Percentiles rank a stretch among this genome's conserved stretches.
Conservation (phyloP, 1,284 basidiomycete species). For the Leccinum subfulvum region DNA sequence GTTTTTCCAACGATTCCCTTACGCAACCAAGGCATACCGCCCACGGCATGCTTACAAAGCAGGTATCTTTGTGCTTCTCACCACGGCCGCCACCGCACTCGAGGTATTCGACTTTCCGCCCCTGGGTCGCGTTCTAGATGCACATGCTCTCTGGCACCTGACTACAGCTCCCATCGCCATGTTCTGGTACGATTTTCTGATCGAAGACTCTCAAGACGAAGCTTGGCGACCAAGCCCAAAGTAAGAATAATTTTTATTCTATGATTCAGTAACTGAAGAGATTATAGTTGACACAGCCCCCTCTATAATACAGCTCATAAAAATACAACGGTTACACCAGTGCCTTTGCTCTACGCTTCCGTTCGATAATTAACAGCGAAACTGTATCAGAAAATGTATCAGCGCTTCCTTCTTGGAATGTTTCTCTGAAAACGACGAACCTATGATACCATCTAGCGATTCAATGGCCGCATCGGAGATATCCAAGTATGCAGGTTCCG, state of each 20-base stretch:
- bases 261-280: slow-evolving; percentile 9
- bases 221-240: slow-evolving; percentile 43
- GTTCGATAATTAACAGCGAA: slow-evolving; percentile 24
- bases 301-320: not conserved
- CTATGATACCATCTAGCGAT: slow-evolving; percentile 39
- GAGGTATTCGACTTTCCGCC: slow-evolving; percentile 96
- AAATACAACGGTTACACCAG: slow-evolving; percentile 6
- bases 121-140: slow-evolving; percentile 75
- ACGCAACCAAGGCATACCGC: slow-evolving; percentile 50
- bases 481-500: slow-evolving; percentile 39
- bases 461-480: slow-evolving; percentile 36
- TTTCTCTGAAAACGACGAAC: slow-evolving; percentile 23
- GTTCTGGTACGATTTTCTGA: slow-evolving; percentile 83
- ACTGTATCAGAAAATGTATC: slow-evolving; percentile 14
- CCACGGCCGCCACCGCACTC: slow-evolving; percentile 74
- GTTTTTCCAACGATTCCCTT: slow-evolving; percentile 53
- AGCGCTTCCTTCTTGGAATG: not conserved
- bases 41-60: slow-evolving; percentile 55
- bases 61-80: slow-evolving; percentile 65
- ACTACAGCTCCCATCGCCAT: slow-evolving; percentile 79
- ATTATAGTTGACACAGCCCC: slow-evolving; percentile 19
- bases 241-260: slow-evolving; percentile 18
- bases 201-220: slow-evolving; percentile 64
- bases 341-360: slow-evolving; percentile 14
- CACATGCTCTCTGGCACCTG: slow-evolving; percentile 94